Evolutionary conservation across 257 asterid species (phyloP).

Genomic region (Plantago elongata): DNA sequence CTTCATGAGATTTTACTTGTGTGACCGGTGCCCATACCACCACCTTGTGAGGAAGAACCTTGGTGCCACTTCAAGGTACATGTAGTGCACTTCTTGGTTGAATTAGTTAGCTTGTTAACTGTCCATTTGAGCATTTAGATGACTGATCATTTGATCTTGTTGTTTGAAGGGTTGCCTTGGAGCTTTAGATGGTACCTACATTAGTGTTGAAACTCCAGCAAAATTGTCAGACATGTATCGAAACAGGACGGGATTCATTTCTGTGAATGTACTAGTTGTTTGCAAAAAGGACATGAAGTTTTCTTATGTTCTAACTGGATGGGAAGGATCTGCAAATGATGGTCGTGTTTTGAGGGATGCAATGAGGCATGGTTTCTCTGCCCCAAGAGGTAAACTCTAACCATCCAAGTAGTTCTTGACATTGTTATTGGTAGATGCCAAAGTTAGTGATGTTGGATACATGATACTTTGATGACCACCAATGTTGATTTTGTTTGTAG

Average conservation of each 20-base stretch:
- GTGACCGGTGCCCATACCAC: not conserved
- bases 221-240: too few species aligned
- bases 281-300: not conserved
- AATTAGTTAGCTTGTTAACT: not conserved
- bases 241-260: too few species aligned
- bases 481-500: not conserved
- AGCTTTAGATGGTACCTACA: too few species aligned
- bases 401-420: not conserved
- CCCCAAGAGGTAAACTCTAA: not conserved
- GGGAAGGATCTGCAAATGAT: not conserved
- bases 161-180: too few species aligned
- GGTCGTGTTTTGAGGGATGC: not conserved
- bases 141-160: too few species aligned
- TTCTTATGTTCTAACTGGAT: not conserved
- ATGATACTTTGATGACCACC: not conserved
- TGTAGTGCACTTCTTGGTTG: too few species aligned
- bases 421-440: too few species aligned
- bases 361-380: not conserved
- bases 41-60: too few species aligned
- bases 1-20: not conserved
- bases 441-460: not conserved
- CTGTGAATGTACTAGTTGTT: not conserved
- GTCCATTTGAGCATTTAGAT: too few species aligned
- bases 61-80: conserved; percentile 2
- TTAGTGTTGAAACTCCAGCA: too few species aligned